A percentile compares a stretch with the other conserved stretches of the same genome.
These are phyloP conservation scores for Echria macrotheca DNA, from an alignment of 495 filamentous ascomycete species.

Conservation along the genomic window DNA sequence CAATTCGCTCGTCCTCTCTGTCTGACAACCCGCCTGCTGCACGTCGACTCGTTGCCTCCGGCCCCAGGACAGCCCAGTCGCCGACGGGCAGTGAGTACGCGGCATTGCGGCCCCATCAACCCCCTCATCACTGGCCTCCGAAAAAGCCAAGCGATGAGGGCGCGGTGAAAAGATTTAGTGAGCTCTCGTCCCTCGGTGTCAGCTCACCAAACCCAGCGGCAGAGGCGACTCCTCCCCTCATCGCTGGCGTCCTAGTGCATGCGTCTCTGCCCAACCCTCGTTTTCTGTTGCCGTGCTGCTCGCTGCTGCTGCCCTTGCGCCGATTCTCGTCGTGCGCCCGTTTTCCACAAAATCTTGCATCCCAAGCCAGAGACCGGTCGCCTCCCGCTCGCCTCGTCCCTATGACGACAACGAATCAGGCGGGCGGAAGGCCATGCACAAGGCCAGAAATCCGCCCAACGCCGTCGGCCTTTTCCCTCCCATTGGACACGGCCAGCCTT, in stretches of 20 bases:
- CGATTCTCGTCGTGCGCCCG: constrained; percentile 11
- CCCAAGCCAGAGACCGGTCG: neutral
- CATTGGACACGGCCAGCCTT: constrained; percentile 27
- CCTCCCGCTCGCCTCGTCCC: neutral
- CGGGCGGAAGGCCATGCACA: constrained; percentile 14
- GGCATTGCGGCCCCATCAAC: constrained; percentile 12
- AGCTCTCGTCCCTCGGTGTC: constrained; percentile 14
- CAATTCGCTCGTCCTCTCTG: too few relatives aligned
- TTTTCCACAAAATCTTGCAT: neutral
- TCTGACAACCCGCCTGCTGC: too few relatives aligned
- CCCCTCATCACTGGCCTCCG: too few relatives aligned
- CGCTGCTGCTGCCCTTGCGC: neutral
- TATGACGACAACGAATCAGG: constrained; percentile 16
- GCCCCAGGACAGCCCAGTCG: too few relatives aligned
- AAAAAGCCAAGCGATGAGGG: too few relatives aligned
- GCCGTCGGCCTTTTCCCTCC: constrained; percentile 6
- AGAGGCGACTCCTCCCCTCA: constrained; percentile 1
- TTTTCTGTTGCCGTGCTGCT: neutral
- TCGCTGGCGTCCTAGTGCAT: constrained; percentile 13
- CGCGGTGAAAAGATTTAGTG: too few relatives aligned
- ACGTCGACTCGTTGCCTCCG: too few relatives aligned
- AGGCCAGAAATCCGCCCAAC: constrained; percentile 22
- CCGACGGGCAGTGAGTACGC: too few relatives aligned
- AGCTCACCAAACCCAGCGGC: neutral
- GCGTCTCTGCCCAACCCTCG: constrained; percentile 30